These are phyloP conservation scores for Fusarium torulosum DNA, from an alignment of 2,329 filamentous ascomycete genomes.

Conservation along the genomic window DNA sequence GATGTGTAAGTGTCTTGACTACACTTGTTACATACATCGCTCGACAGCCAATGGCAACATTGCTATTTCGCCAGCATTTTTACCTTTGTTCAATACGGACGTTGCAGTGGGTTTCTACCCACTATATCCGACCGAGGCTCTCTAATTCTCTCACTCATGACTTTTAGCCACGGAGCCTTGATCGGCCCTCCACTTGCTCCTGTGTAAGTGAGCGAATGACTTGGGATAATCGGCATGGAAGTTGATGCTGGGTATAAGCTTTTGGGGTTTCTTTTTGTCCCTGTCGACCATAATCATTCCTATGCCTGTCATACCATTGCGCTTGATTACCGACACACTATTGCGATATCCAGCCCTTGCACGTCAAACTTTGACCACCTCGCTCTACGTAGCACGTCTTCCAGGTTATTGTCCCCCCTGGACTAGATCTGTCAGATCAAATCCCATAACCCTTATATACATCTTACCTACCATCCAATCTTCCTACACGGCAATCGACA, in stretches of 20 bases:
- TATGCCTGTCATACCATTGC: constrained; percentile 10
- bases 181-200: constrained; percentile 23
- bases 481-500: constrained; percentile 20
- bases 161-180: constrained; percentile 13
- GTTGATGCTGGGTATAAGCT: background rate
- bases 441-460: background rate
- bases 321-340: constrained; percentile 25
- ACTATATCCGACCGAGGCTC: constrained; percentile 29
- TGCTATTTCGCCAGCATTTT: constrained; percentile 16
- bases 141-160: constrained; percentile 12
- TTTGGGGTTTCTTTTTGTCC: constrained; percentile 2
- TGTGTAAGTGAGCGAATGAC: constrained; percentile 20
- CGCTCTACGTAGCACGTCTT: background rate
- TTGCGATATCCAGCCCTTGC: constrained; percentile 32
- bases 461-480: constrained; percentile 18
- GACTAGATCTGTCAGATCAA: constrained; percentile 22
- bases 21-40: constrained; percentile 14
- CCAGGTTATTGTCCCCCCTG: constrained; percentile 11
- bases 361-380: constrained; percentile 33
- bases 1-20: constrained; percentile 34
- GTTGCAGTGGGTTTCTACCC: constrained; percentile 18
- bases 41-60: constrained; percentile 29
- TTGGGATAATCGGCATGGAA: background rate
- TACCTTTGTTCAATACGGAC: constrained; percentile 3
- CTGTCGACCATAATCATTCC: background rate